Base-by-base conservation (phyloP, 805 yeast genomes). In the Kazachstania bromeliacearum region DNA sequence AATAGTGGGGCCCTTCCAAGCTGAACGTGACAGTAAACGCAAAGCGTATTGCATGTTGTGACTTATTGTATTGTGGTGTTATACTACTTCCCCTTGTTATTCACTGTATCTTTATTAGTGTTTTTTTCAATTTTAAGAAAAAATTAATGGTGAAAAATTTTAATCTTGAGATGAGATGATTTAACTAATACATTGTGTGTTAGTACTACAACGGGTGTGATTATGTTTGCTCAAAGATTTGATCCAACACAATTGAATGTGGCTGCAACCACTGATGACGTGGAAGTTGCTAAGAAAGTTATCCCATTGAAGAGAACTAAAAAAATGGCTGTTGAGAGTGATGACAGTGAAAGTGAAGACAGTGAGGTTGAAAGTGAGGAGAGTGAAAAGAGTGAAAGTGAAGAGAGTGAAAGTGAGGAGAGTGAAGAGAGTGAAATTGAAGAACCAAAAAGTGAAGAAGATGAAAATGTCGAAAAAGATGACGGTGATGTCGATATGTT, bases 1-100 rank as follows among this genome's bases (percentile, higher is more conserved):
- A 42, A 92, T 80, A 51, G 79, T 81, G 3, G 98, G 98, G 23
- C 96, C 80, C 52, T 75, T 75, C 80, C 80, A 75, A 0, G 71
- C 75, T 0, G 79, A 70, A 38, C 80, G 66, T 16, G 18, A 68
- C 39, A 14, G 32, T 29, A n/a, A n/a, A n/a, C n/a, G n/a, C n/a
- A n/a, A n/a, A n/a, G n/a, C n/a, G n/a, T n/a, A n/a, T n/a, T n/a
- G n/a, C n/a, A n/a, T n/a, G n/a, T n/a, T n/a, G n/a, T n/a, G n/a
- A n/a, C n/a, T n/a, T n/a, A n/a, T n/a, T n/a, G n/a, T n/a, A n/a
- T n/a, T n/a, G n/a, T n/a, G n/a, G n/a, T n/a, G n/a, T n/a, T n/a
- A n/a, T n/a, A n/a, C n/a, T n/a, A n/a, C n/a, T n/a, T n/a, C n/a
- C n/a, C n/a, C n/a, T n/a, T n/a, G n/a, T n/a, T n/a, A n/a, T n/a